Evolutionary conservation across 805 yeast species (phyloP).

Genomic region (Saccharomycopsis lassenensis): DNA sequence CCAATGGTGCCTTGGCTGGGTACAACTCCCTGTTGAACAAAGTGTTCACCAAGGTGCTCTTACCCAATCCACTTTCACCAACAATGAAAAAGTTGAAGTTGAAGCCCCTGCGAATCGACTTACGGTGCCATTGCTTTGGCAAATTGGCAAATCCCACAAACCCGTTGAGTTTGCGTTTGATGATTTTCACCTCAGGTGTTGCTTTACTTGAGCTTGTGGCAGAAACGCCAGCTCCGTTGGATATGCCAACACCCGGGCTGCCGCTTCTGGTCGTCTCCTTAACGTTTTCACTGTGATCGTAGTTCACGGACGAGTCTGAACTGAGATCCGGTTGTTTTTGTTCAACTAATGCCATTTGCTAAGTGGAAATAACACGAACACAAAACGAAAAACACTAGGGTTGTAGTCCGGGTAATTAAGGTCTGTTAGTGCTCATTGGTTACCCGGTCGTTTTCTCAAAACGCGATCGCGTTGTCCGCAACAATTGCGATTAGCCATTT

Average conservation of each 20-base stretch:
- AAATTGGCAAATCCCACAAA: slow-evolving; percentile 96
- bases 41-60: slow-evolving; percentile 84
- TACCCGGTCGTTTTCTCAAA: too few relatives aligned
- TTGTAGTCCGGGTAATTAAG: too few relatives aligned
- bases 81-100: slow-evolving; percentile 80
- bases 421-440: too few relatives aligned
- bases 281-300: slow-evolving; percentile 7
- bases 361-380: too few relatives aligned
- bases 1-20: slow-evolving; percentile 28
- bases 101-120: slow-evolving; percentile 83
- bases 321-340: slow-evolving; percentile 11
- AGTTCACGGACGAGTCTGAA: slow-evolving; percentile 12
- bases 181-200: slow-evolving; percentile 45
- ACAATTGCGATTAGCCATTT: too few relatives aligned
- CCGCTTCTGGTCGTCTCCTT: slow-evolving; percentile 13
- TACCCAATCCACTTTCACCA: slow-evolving; percentile 88
- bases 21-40: slow-evolving; percentile 64
- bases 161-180: slow-evolving; percentile 76
- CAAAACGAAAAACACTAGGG: too few relatives aligned
- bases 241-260: slow-evolving; percentile 3
- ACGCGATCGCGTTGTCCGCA: too few relatives aligned
- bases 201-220: too few relatives aligned
- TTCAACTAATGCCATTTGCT: too few relatives aligned
- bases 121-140: slow-evolving; percentile 98
- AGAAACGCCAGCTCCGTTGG: neutral